Conservation (phyloP, 2,329 filamentous ascomycete genomes). For the Alternaria sp. region DNA sequence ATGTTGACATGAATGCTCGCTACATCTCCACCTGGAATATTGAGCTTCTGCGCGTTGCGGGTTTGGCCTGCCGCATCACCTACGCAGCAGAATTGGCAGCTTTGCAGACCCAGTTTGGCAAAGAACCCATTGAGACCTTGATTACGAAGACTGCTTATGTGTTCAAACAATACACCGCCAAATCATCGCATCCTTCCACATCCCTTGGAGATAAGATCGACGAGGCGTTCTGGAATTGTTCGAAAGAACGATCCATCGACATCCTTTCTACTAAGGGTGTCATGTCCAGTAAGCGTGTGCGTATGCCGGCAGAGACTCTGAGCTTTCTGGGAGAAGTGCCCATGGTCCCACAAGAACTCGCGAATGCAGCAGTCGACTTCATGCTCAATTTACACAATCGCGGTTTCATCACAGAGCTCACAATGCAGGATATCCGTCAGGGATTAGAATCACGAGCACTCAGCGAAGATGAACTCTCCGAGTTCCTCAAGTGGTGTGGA, state of each 20-base stretch:
- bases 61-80: constrained; percentile 86
- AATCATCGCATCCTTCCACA: constrained; percentile 85
- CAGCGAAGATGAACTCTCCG: constrained; percentile 75
- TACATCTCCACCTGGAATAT: constrained; percentile 96
- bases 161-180: constrained; percentile 85
- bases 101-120: constrained; percentile 63
- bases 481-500: constrained; percentile 85
- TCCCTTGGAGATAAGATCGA: constrained; percentile 87
- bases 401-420: constrained; percentile 86
- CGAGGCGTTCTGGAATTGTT: constrained; percentile 95
- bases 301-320: constrained; percentile 72
- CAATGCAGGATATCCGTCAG: constrained; percentile 80
- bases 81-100: constrained; percentile 82
- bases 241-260: constrained; percentile 77
- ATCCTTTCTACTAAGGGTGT: constrained; percentile 88
- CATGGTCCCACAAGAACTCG: constrained; percentile 78
- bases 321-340: constrained; percentile 90
- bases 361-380: constrained; percentile 71
- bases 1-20: constrained; percentile 93
- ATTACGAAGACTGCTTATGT: constrained; percentile 82
- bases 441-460: constrained; percentile 85
- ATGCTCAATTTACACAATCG: constrained; percentile 82
- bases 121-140: constrained; percentile 64
- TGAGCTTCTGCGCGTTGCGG: constrained; percentile 88
- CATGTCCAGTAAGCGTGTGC: constrained; percentile 80